Base-by-base conservation (phyloP, 208 protist species). In the Trypanosoma conorhini region DNA sequence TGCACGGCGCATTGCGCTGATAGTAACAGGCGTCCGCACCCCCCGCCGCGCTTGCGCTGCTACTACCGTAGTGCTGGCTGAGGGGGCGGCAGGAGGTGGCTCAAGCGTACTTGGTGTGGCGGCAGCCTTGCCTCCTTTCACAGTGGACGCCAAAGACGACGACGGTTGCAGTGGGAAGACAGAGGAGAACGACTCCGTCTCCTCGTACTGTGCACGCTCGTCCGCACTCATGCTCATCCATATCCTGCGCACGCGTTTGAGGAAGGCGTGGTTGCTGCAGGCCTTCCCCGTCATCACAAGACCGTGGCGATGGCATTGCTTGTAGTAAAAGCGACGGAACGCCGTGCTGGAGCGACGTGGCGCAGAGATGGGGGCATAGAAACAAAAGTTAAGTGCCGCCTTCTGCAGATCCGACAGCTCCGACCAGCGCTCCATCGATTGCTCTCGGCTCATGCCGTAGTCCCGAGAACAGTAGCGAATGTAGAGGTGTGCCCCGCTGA, bases 361-460 rank as follows among this genome's bases (percentile, higher is more conserved):
- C 1, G 84, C 68, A 51, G 82, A 65, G 55, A 96, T 91, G 28
- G 85, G 74, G 15, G 77, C 50, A 52, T 85, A 90, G 56, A 96
- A 96, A 33, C 87, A 89, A 64, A 94, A 96, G 42, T 86, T 80
- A 67, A 96, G 54, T 31, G 91, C 91, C 0, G 86, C 83, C 42
- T 80, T 79, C 71, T 96, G 88, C 56, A 90, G 66, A 24, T 96
- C 88, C 9, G 72, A 81, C 1, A 96, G 81, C 13, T 60, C 26
- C 0, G 59, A 26, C 72, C 76, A 94, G 35, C 76, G 72, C 26
- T 69, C 56, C 44, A 77, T 60, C 13, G 79, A 70, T 40, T 93
- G 81, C 15, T 70, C 67, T 21, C 84, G 73, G 0, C 54, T 12
- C 35, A 93, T 50, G 55, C 91, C 91, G 67, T 96, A 96, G 67